Evolutionary conservation across 2,329 filamentous ascomycete species (phyloP).

Genomic region (Diaporthe eres): DNA sequence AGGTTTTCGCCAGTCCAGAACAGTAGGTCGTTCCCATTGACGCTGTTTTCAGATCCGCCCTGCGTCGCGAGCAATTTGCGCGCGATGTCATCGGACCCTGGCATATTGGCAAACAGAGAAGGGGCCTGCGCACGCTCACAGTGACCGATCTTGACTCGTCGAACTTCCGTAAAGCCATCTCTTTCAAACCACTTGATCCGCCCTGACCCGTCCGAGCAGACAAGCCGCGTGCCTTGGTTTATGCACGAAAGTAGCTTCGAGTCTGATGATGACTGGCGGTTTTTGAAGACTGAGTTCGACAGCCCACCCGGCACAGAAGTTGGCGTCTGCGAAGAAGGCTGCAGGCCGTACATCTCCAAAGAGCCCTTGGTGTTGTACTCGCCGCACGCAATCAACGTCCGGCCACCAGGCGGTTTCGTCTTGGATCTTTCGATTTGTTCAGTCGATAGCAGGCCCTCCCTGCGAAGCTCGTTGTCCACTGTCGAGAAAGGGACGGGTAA

Average conservation of each 20-base stretch:
- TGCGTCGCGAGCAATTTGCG: slow-evolving; percentile 81
- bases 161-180: slow-evolving; percentile 77
- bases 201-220: slow-evolving; percentile 87
- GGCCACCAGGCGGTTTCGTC: slow-evolving; percentile 60
- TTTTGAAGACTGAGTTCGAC: slow-evolving; percentile 73
- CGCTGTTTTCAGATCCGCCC: slow-evolving; percentile 43
- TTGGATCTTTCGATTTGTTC: slow-evolving; percentile 70
- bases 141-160: slow-evolving; percentile 68
- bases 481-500: slow-evolving; percentile 78
- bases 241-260: slow-evolving; percentile 87
- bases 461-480: slow-evolving; percentile 70
- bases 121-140: slow-evolving; percentile 62
- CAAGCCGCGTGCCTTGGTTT: slow-evolving; percentile 85
- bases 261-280: slow-evolving; percentile 85
- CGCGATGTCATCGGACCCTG: slow-evolving; percentile 78
- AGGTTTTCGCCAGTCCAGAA: slow-evolving; percentile 92
- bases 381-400: slow-evolving; percentile 85
- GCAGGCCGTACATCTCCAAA: slow-evolving; percentile 85
- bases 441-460: slow-evolving; percentile 67
- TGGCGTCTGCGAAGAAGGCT: slow-evolving; percentile 42
- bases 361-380: slow-evolving; percentile 94
- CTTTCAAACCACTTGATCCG: slow-evolving; percentile 92
- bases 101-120: slow-evolving; percentile 67
- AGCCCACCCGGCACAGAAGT: slow-evolving; percentile 49
- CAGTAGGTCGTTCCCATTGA: slow-evolving; percentile 77